Evolutionary conservation across 2,329 filamentous ascomycete species (phyloP).

Genomic region (Botrytis tulipae): DNA sequence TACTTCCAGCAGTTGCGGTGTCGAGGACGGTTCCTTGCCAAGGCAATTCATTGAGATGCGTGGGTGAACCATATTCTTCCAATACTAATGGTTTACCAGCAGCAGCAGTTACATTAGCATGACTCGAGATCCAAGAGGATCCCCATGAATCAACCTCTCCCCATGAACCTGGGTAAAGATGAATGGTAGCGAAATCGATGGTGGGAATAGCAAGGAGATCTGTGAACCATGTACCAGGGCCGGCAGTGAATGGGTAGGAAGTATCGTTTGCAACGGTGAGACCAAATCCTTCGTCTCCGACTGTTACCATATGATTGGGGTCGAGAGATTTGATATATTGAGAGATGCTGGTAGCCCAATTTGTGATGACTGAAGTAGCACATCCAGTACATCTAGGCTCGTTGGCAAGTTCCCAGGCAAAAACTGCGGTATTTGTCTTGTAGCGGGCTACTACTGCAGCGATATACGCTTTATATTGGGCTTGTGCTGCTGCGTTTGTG

Average conservation of each 20-base stretch:
- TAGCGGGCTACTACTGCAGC: constrained; percentile 59
- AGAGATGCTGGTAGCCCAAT: constrained; percentile 58
- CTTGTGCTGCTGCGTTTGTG: constrained; percentile 50
- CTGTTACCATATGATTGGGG: constrained; percentile 58
- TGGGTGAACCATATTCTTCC: constrained; percentile 43
- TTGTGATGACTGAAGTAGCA: constrained; percentile 54
- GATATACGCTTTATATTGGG: constrained; percentile 60
- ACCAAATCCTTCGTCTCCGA: constrained; percentile 62
- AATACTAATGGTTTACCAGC: constrained; percentile 44
- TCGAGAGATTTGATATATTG: constrained; percentile 65
- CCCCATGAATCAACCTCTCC: constrained; percentile 43
- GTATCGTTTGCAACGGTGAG: constrained; percentile 40
- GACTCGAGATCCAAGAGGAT: constrained; percentile 47
- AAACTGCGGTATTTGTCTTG: constrained; percentile 56
- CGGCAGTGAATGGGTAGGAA: constrained; percentile 45
- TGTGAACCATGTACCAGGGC: constrained; percentile 48
- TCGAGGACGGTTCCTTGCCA: constrained; percentile 33
- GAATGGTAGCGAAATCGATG: constrained; percentile 54
- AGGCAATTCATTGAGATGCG: constrained; percentile 25
- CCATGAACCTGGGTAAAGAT: constrained; percentile 51
- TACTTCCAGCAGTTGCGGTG: constrained; percentile 33
- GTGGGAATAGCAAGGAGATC: constrained; percentile 45
- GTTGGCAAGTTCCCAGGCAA: constrained; percentile 69
- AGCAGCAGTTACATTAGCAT: constrained; percentile 42
- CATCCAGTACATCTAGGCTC: constrained; percentile 66